A percentile compares a stretch with the other conserved stretches of the same genome.
Conservation (phyloP, 495 filamentous ascomycete genomes). For the Penicillium ucsense region DNA sequence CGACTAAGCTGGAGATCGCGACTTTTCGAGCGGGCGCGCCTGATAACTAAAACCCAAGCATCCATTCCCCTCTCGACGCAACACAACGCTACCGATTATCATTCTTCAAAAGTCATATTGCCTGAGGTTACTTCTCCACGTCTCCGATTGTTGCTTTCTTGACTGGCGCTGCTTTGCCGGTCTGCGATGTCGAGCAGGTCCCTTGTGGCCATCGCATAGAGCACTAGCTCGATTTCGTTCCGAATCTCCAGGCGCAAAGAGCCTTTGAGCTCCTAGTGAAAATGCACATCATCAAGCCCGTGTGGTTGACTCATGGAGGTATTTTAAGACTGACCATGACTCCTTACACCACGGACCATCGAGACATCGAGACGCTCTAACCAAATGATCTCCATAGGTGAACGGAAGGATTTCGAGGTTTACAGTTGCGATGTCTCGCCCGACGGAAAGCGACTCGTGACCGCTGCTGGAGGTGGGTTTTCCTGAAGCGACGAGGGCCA, state of each 20-base stretch:
- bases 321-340: conserved; percentile 3
- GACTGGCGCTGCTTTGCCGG: conserved; percentile 1
- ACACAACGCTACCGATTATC: too few species aligned
- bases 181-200: conserved; percentile 18
- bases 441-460: conserved; percentile 82
- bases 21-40: conserved; percentile 30
- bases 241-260: too few species aligned
- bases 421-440: conserved; percentile 96
- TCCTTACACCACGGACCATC: not conserved
- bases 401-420: conserved; percentile 94
- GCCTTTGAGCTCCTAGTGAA: too few species aligned
- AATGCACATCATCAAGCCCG: conserved; percentile 89
- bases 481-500: not conserved
- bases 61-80: too few species aligned
- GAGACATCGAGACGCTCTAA: not conserved
- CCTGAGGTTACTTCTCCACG: too few species aligned
- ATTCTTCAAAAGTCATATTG: too few species aligned
- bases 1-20: conserved; percentile 32
- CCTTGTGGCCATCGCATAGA: too few species aligned
- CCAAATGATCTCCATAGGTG: conserved; percentile 42
- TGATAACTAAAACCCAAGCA: too few species aligned
- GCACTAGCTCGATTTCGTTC: too few species aligned
- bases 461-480: conserved; percentile 76
- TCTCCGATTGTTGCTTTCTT: not conserved
- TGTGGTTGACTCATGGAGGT: conserved; percentile 90